Conservation (phyloP, 257 asterid genomes). For the Solanum chmielewskii region DNA sequence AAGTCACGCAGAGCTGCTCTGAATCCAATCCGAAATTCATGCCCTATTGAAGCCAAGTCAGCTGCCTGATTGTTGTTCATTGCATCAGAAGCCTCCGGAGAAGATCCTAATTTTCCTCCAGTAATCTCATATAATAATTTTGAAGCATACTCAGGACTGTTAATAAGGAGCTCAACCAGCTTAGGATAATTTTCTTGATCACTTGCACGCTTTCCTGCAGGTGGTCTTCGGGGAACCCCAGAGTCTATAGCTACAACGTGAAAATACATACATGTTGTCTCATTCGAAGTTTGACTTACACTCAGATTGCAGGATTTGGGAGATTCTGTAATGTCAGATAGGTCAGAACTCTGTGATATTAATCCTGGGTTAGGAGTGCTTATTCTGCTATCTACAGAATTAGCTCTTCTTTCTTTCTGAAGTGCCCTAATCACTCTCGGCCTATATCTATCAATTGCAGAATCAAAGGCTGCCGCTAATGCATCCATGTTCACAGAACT, state of each 20-base stretch:
- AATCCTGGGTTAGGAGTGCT: conserved; percentile 45
- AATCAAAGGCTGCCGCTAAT: conserved; percentile 71
- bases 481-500: conserved; percentile 52
- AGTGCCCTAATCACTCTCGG: conserved; percentile 85
- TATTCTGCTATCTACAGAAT: conserved; percentile 62
- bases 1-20: conserved; percentile 84
- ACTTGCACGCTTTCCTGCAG: conserved; percentile 87
- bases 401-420: conserved; percentile 86
- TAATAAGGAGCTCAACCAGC: conserved; percentile 88
- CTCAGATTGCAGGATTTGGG: conserved; percentile 58
- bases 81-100: conserved; percentile 29
- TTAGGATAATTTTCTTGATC: conserved; percentile 90
- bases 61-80: conserved; percentile 15
- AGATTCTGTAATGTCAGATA: conserved; percentile 66
- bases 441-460: conserved; percentile 73
- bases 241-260: conserved; percentile 91
- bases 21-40: conserved; percentile 71
- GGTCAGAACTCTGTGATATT: conserved; percentile 64
- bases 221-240: conserved; percentile 99
- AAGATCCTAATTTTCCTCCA: conserved; percentile 66
- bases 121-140: conserved; percentile 65
- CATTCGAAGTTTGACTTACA: conserved; percentile 42
- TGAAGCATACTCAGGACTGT: conserved; percentile 71
- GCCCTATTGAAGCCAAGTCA: conserved; percentile 49
- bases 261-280: conserved; percentile 27